These are phyloP conservation scores for Phaeosphaeriaceae sp. DNA, from an alignment of 2,329 filamentous ascomycete species.

Conservation along the genomic window DNA sequence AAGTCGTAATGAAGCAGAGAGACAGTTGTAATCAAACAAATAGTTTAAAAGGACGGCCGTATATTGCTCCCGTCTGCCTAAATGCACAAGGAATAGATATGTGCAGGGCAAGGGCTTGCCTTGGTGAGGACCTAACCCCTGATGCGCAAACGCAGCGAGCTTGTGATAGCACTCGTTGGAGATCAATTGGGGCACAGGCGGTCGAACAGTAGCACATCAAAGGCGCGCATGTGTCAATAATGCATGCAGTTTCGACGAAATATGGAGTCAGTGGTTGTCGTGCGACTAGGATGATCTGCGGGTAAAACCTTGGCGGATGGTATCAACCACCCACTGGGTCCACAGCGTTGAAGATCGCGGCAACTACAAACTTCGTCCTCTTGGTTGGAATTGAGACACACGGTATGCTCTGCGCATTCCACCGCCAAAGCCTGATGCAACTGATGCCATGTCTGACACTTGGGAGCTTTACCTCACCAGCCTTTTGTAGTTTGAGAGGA, in stretches of 20 bases:
- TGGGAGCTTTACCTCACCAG: not conserved
- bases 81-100: constrained; percentile 11
- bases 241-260: constrained; percentile 24
- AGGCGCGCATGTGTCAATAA: constrained; percentile 28
- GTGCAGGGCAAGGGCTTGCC: not conserved
- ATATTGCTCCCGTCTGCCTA: constrained; percentile 19
- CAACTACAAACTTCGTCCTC: constrained; percentile 6
- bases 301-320: constrained; percentile 25
- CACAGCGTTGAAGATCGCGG: constrained; percentile 19
- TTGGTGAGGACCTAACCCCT: too few relatives aligned
- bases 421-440: constrained; percentile 4
- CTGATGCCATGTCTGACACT: constrained; percentile 1
- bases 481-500: not conserved
- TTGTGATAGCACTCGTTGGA: not conserved
- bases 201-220: constrained; percentile 22
- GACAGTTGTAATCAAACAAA: constrained; percentile 19
- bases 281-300: constrained; percentile 24
- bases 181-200: constrained; percentile 11
- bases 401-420: not conserved
- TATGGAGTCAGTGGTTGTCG: constrained; percentile 24
- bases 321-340: constrained; percentile 21
- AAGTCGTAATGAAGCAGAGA: constrained; percentile 17
- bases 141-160: constrained; percentile 1
- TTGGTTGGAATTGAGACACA: not conserved
- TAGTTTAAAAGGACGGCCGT: constrained; percentile 17